Percentiles rank a stretch among this genome's conserved stretches.
Conservation (phyloP, 345 rosid species). For the Rhodamnia rubescens region DNA sequence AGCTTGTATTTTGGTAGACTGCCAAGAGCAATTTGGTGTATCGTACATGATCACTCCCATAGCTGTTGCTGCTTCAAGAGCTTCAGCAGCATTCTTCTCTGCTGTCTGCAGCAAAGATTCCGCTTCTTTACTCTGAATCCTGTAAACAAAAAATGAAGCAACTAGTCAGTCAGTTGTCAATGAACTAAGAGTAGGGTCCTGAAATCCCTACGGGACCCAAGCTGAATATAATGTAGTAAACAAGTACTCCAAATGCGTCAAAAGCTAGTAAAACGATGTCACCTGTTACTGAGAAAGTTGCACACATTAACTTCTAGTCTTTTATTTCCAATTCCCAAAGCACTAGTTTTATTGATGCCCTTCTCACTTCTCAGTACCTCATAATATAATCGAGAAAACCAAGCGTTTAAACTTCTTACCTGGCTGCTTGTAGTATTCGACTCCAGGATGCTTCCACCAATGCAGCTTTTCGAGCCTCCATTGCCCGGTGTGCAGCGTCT, state of each 20-base stretch:
- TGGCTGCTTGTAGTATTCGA: slow-evolving; percentile 76
- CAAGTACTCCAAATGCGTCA: background rate
- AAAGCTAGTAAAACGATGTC: background rate
- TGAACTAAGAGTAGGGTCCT: background rate
- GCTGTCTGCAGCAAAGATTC: slow-evolving; percentile 45
- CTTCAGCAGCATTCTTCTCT: slow-evolving; percentile 70
- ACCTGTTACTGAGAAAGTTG: background rate
- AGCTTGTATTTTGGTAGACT: slow-evolving; percentile 37
- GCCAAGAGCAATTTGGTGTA: slow-evolving; percentile 52
- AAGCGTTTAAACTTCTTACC: slow-evolving; percentile 23
- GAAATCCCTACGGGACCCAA: background rate
- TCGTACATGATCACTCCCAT: slow-evolving; percentile 86
- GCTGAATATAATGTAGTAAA: background rate
- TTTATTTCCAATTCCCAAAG: background rate
- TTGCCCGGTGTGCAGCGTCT: slow-evolving; percentile 77
- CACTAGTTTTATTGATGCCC: background rate
- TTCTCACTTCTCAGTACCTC: background rate
- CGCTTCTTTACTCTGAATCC: slow-evolving; percentile 76
- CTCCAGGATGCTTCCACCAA: slow-evolving; percentile 95
- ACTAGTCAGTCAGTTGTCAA: background rate
- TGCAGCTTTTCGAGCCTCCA: slow-evolving; percentile 89
- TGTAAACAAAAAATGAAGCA: slow-evolving; percentile 2
- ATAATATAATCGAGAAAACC: background rate
- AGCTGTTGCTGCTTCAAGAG: slow-evolving; percentile 79
- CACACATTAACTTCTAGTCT: background rate